These are phyloP conservation scores for Acmispon strigosus DNA, from an alignment of 306 rosid genomes.

Conservation along the genomic window DNA sequence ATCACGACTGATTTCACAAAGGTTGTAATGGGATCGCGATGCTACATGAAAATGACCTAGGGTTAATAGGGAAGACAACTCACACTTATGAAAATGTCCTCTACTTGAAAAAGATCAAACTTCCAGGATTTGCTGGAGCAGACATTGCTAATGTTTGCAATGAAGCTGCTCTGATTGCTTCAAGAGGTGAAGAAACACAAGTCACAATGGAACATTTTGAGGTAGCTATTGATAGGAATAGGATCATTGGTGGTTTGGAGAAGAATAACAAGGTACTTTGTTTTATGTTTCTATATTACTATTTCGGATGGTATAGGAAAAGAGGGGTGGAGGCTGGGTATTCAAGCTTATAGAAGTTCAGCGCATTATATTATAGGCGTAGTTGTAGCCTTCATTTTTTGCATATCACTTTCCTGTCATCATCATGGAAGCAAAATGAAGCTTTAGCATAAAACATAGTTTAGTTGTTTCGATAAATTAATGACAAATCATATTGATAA, in stretches of 20 bases:
- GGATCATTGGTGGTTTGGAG: slow-evolving; percentile 96
- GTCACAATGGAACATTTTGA: slow-evolving; percentile 81
- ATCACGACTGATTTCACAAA: too few species aligned
- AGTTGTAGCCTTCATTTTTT: background rate
- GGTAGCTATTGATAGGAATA: slow-evolving; percentile 85
- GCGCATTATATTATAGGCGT: background rate
- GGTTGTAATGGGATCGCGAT: too few species aligned
- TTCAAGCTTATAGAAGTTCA: background rate
- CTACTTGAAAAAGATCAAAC: slow-evolving; percentile 79
- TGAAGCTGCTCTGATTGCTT: slow-evolving; percentile 96
- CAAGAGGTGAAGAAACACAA: slow-evolving; percentile 51
- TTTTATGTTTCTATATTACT: background rate
- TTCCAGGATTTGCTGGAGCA: slow-evolving; percentile 98
- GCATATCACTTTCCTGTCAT: background rate
- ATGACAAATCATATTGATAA: background rate
- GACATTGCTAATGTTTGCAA: slow-evolving; percentile 98
- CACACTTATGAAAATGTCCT: too few species aligned
- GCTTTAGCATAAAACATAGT: background rate
- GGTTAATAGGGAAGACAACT: too few species aligned
- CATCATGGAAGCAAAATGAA: background rate
- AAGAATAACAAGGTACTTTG: slow-evolving; percentile 78
- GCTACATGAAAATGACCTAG: too few species aligned
- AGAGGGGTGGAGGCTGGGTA: too few species aligned
- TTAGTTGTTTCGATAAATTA: background rate
- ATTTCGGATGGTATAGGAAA: too few species aligned